Percentiles rank a stretch among this genome's conserved stretches.
These are phyloP conservation scores for Auxenochlorella pyrenoidosa DNA, from an alignment of 139 green algal genomes.

Conservation along the genomic window DNA sequence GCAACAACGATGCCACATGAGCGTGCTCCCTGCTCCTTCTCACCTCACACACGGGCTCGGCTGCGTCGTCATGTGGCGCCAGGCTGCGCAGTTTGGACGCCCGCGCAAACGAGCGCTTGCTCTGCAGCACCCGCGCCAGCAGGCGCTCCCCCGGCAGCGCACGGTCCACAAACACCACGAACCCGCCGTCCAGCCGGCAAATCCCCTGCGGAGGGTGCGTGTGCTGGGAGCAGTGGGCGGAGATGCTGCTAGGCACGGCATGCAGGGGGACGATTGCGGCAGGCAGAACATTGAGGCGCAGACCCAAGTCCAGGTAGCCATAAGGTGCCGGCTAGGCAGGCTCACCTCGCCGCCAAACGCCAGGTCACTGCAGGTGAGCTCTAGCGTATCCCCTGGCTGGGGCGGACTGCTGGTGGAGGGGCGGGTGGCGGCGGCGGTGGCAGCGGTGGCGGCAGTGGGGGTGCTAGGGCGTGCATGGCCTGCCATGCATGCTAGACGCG, in stretches of 20 bases:
- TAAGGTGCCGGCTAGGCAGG: background rate
- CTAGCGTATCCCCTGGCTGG: slow-evolving; percentile 39
- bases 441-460: background rate
- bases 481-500: no score
- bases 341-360: slow-evolving; percentile 60
- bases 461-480: background rate
- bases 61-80: slow-evolving; percentile 44
- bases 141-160: slow-evolving; percentile 82
- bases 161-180: slow-evolving; percentile 74
- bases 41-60: slow-evolving; percentile 62
- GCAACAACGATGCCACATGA: background rate
- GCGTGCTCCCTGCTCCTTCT: background rate
- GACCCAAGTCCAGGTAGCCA: background rate
- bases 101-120: slow-evolving; percentile 47
- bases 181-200: slow-evolving; percentile 55
- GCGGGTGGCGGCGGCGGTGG: background rate
- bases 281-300: no score
- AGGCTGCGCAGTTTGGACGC: slow-evolving; percentile 64
- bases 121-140: slow-evolving; percentile 48
- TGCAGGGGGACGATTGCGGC: no score
- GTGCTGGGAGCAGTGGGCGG: background rate
- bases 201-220: slow-evolving; percentile 54
- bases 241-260: no score
- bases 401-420: background rate
- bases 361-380: slow-evolving; percentile 56